Evolutionary conservation across 441 rosid genomes (phyloP).

Genomic region (Populus hybrid): DNA sequence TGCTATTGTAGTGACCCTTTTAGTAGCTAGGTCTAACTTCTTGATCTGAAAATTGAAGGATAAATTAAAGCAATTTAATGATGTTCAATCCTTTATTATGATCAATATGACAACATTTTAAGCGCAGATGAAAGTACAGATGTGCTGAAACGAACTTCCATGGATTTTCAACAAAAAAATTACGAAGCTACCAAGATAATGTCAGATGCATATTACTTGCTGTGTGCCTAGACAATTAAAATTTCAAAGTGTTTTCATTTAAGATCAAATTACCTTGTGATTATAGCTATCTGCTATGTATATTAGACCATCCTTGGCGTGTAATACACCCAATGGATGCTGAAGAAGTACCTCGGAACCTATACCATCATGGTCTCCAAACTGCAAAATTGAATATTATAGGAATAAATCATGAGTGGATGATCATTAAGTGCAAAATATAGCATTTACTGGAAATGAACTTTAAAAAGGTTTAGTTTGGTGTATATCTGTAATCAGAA

Average conservation of each 20-base stretch:
- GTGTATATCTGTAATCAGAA: not conserved
- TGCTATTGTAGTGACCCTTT: conserved; percentile 71
- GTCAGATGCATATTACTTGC: not conserved
- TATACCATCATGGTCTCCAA: conserved; percentile 88
- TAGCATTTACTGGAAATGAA: not conserved
- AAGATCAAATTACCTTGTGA: conserved; percentile 64
- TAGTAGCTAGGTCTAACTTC: conserved; percentile 74
- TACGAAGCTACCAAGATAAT: not conserved
- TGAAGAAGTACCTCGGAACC: conserved; percentile 93
- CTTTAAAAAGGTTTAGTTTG: not conserved
- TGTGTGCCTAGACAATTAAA: not conserved
- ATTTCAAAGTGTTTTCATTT: not conserved
- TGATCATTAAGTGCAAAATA: conserved; percentile 3
- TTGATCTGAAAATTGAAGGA: conserved; percentile 58
- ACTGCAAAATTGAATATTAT: conserved; percentile 42
- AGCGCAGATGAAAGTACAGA: not conserved
- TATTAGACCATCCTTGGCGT: conserved; percentile 70
- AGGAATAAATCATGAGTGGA: not conserved
- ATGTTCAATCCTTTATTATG: not conserved
- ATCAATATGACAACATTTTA: not conserved
- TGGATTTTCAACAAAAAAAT: not conserved
- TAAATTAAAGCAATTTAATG: not conserved
- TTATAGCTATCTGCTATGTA: conserved; percentile 94
- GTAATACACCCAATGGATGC: conserved; percentile 89
- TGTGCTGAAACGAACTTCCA: not conserved